These are phyloP conservation scores for Talaromyces marneffei DNA, from an alignment of 2,329 filamentous ascomycete species.

Conservation along the genomic window DNA sequence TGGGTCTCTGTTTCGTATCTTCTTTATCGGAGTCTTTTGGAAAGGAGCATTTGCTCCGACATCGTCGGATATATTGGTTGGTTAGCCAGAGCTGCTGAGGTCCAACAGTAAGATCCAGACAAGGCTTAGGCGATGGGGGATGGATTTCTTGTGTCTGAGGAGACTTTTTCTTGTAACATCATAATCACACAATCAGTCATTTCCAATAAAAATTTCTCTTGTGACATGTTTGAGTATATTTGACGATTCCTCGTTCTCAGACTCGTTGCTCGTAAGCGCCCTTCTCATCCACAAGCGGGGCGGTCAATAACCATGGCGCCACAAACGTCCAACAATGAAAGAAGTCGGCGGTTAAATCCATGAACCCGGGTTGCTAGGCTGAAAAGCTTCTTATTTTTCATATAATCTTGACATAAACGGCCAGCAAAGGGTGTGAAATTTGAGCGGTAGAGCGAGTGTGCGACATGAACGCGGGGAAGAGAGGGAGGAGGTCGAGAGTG, in stretches of 20 bases:
- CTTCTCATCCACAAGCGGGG: slow-evolving; percentile 11
- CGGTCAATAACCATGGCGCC: slow-evolving; percentile 1
- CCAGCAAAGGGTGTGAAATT: neutral
- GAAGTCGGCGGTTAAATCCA: slow-evolving; percentile 8
- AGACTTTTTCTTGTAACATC: slow-evolving; percentile 9
- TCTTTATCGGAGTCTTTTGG: neutral
- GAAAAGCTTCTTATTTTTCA: neutral
- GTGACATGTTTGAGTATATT: slow-evolving; percentile 11
- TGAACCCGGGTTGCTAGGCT: neutral
- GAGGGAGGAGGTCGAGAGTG: neutral
- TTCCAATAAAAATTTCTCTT: slow-evolving; percentile 12
- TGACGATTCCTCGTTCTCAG: slow-evolving; percentile 5
- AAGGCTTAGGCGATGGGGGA: neutral
- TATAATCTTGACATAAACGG: neutral
- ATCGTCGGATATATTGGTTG: neutral
- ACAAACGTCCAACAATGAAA: slow-evolving; percentile 1
- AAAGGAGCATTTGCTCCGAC: slow-evolving; percentile 4
- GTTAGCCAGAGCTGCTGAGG: neutral
- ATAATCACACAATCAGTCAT: slow-evolving; percentile 6
- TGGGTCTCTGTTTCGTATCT: slow-evolving; percentile 1
- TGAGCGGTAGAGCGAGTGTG: neutral
- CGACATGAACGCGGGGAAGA: slow-evolving; percentile 10
- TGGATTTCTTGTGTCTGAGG: neutral
- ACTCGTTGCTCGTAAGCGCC: slow-evolving; percentile 15
- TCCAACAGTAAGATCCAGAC: neutral